Evolutionary conservation across 2,329 filamentous ascomycete species (phyloP).

Genomic region (Clonostachys rhizophaga): DNA sequence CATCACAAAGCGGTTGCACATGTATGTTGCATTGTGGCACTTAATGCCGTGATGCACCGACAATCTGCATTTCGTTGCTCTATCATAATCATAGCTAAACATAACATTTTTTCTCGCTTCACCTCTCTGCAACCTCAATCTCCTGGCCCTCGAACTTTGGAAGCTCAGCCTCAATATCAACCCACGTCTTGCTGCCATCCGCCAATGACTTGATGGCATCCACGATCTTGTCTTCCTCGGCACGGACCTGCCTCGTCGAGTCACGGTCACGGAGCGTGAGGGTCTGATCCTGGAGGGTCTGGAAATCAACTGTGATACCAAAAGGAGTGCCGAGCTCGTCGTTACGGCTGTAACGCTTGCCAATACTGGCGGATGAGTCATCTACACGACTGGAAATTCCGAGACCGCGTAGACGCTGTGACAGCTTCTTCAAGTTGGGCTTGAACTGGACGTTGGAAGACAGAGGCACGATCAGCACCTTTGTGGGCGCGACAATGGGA

Average conservation of each 20-base stretch:
- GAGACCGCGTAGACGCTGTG: slow-evolving; percentile 68
- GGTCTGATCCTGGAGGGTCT: slow-evolving; percentile 82
- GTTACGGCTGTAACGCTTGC: slow-evolving; percentile 91
- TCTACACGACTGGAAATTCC: slow-evolving; percentile 84
- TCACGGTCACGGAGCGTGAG: slow-evolving; percentile 89
- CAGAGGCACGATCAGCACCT: slow-evolving; percentile 87
- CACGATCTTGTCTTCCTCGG: slow-evolving; percentile 74
- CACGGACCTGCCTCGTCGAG: slow-evolving; percentile 85
- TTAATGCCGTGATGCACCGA: too few relatives aligned
- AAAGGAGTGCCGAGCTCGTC: slow-evolving; percentile 94
- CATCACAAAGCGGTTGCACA: too few relatives aligned
- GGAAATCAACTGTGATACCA: slow-evolving; percentile 93
- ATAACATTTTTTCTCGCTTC: neutral
- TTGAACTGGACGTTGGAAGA: slow-evolving; percentile 78
- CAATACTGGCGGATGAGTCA: slow-evolving; percentile 86
- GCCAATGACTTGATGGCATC: slow-evolving; percentile 60
- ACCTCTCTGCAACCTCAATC: slow-evolving; percentile 34
- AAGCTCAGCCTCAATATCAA: slow-evolving; percentile 69
- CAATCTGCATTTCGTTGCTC: too few relatives aligned
- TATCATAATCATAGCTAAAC: too few relatives aligned
- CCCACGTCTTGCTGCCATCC: slow-evolving; percentile 49
- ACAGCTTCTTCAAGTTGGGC: slow-evolving; percentile 69
- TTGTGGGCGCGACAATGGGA: slow-evolving; percentile 79
- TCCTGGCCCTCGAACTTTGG: slow-evolving; percentile 83
- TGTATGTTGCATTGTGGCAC: too few relatives aligned